Conservation (phyloP, 1,284 basidiomycete genomes). For the Hemileia vastatrix region DNA sequence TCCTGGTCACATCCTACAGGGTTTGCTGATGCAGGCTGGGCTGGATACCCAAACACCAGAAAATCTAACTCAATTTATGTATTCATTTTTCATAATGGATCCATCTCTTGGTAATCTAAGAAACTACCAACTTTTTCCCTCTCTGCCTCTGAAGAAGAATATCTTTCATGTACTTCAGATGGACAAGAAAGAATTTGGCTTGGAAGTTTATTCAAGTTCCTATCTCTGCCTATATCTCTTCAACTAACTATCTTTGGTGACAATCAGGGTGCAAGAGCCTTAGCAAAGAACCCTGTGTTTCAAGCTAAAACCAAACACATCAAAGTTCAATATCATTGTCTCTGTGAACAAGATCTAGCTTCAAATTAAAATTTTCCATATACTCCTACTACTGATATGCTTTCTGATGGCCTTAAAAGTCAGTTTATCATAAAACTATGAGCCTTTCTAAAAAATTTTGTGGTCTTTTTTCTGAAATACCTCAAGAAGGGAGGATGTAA, state of each 20-base stretch:
- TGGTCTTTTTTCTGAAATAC: too few relatives aligned
- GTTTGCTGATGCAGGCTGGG: background rate
- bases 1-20: background rate
- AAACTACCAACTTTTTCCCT: background rate
- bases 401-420: too few relatives aligned
- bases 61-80: background rate
- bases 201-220: too few relatives aligned
- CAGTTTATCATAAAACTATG: too few relatives aligned
- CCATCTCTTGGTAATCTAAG: background rate
- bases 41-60: background rate
- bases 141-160: background rate
- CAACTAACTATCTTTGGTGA: background rate
- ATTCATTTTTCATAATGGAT: too few relatives aligned
- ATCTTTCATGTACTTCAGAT: too few relatives aligned
- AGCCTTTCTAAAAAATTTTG: too few relatives aligned
- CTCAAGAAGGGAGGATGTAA: too few relatives aligned
- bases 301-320: background rate
- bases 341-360: background rate
- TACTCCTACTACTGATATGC: background rate
- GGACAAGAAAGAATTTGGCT: too few relatives aligned
- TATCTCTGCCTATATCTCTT: too few relatives aligned
- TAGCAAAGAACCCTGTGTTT: background rate
- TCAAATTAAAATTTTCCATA: background rate
- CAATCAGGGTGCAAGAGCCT: background rate
- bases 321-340: background rate